Evolutionary conservation across 768 basidiomycete genomes (phyloP).

Genomic region (Xanthoconium stramineum): DNA sequence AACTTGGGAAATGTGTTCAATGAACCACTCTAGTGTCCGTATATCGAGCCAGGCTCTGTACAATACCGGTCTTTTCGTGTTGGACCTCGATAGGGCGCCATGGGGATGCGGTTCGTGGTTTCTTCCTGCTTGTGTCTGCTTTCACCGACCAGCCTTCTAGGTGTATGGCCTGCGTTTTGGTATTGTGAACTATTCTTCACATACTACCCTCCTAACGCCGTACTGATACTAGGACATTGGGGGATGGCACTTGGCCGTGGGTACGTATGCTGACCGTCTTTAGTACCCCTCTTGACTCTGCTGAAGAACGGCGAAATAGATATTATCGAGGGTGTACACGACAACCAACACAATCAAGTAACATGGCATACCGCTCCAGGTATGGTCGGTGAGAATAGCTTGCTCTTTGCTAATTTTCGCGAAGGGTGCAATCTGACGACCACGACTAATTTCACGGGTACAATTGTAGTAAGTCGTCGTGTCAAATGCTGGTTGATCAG

Average conservation of each 20-base stretch:
- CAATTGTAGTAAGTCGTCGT: constrained; percentile 50
- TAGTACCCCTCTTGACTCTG: constrained; percentile 5
- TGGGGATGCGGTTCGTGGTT: constrained; percentile 72
- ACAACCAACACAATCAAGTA: constrained; percentile 81
- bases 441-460: constrained; percentile 58
- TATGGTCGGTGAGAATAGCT: constrained; percentile 17
- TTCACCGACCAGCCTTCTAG: constrained; percentile 32
- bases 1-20: background rate
- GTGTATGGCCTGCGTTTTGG: constrained; percentile 86
- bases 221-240: constrained; percentile 31
- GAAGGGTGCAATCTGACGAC: constrained; percentile 58
- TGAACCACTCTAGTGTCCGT: constrained; percentile 53
- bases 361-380: constrained; percentile 75
- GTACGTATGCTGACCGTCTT: constrained; percentile 37
- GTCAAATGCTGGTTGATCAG: background rate
- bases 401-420: constrained; percentile 1
- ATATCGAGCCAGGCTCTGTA: constrained; percentile 64
- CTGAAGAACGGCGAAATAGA: constrained; percentile 74
- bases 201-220: background rate
- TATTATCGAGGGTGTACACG: constrained; percentile 82
- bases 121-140: background rate
- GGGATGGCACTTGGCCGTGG: constrained; percentile 58
- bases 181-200: constrained; percentile 22
- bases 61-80: constrained; percentile 77
- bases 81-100: constrained; percentile 81